phyloP scores from a whole-genome alignment of 306 rosid genomes.

The Sechiopsis laciniata region DNA sequence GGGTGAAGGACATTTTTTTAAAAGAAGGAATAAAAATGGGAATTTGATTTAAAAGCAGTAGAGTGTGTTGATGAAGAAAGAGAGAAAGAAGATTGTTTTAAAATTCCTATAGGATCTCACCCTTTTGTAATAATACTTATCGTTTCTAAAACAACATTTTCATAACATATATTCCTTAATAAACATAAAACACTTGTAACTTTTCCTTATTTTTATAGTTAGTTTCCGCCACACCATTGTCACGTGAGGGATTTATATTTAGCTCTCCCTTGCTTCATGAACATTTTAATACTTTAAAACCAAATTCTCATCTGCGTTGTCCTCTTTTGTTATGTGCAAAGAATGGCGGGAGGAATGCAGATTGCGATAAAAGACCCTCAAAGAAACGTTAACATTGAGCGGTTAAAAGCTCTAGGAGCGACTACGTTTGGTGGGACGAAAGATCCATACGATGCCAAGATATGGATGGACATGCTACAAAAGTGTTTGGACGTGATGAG shows the following conservation, averaged over 20 bases:
- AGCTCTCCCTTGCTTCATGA: too few species aligned
- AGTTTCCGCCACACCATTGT: background rate
- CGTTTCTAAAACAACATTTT: background rate
- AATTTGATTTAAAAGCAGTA: too few species aligned
- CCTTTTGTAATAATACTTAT: too few species aligned
- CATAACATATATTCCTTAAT: background rate
- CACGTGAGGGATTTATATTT: background rate
- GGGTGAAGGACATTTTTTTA: too few species aligned
- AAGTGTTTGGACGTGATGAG: background rate
- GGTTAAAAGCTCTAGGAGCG: background rate
- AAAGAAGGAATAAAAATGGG: too few species aligned
- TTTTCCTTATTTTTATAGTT: background rate
- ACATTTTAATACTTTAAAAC: background rate
- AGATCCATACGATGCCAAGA: background rate
- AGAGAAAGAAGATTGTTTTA: too few species aligned
- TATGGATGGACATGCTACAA: background rate
- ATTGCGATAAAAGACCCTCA: background rate
- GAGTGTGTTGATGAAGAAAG: too few species aligned
- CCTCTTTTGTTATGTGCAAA: background rate
- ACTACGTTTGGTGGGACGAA: background rate
- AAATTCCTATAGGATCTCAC: too few species aligned
- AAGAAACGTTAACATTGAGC: background rate
- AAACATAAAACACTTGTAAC: background rate
- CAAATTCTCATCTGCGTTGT: background rate
- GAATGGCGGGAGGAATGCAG: background rate